phyloP scores from a whole-genome alignment of 1,139 yeast genomes.

The Blastobotrys petasosporus region DNA sequence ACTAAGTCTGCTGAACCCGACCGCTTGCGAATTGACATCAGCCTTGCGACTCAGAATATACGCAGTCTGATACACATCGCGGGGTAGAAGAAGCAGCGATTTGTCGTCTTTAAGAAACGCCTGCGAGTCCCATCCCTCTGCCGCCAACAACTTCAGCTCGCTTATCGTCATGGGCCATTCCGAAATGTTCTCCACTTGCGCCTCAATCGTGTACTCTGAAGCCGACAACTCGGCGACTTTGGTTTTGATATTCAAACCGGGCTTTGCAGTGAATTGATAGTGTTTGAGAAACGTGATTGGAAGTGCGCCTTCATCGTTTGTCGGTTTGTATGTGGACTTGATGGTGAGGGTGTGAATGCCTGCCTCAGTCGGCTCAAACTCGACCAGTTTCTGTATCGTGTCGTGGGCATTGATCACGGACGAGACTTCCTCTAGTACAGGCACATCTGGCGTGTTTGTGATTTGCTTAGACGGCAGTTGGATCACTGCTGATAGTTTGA shows the following conservation, averaged over 20 bases:
- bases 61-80: slow-evolving; percentile 20
- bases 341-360: slow-evolving; percentile 31
- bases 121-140: slow-evolving; percentile 26
- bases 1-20: slow-evolving; percentile 23
- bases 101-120: slow-evolving; percentile 14
- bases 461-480: slow-evolving; percentile 19
- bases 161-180: slow-evolving; percentile 29
- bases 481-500: slow-evolving; percentile 20
- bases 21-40: slow-evolving; percentile 11
- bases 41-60: slow-evolving; percentile 15
- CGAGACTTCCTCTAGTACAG: no score
- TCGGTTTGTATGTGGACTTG: slow-evolving; percentile 20
- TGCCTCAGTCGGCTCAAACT: slow-evolving; percentile 27
- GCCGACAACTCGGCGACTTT: slow-evolving; percentile 18
- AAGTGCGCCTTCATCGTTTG: slow-evolving; percentile 11
- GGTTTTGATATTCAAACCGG: slow-evolving; percentile 31
- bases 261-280: slow-evolving; percentile 30
- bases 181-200: slow-evolving; percentile 34
- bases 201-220: slow-evolving; percentile 25
- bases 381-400: slow-evolving; percentile 22
- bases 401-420: slow-evolving; percentile 4
- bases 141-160: slow-evolving; percentile 28
- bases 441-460: slow-evolving; percentile 1
- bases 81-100: slow-evolving; percentile 15
- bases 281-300: slow-evolving; percentile 23